phyloP scores from a whole-genome alignment of 345 rosid genomes.

The Brassica rapa region DNA sequence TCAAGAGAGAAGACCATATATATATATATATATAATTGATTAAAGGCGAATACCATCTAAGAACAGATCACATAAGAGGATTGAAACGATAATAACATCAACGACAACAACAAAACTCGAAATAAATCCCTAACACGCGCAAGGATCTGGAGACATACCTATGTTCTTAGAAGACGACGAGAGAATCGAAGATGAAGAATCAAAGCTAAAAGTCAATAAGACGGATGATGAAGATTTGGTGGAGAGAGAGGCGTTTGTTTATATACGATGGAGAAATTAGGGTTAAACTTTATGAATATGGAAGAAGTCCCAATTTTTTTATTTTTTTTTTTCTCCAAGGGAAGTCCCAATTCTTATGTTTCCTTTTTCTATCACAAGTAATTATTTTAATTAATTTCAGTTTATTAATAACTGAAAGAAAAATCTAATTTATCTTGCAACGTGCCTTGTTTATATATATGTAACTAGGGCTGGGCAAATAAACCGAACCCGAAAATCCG shows the following conservation, averaged over 20 bases:
- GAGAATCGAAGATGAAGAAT: background rate
- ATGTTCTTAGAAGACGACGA: background rate
- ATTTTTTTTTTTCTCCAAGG: background rate
- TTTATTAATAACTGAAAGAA: no score
- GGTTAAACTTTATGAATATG: background rate
- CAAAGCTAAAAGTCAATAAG: background rate
- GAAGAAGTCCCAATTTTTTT: background rate
- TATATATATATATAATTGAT: background rate
- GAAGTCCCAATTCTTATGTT: background rate
- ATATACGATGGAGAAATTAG: conserved; percentile 18
- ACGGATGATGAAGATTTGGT: background rate
- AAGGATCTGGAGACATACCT: background rate
- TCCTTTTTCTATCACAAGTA: background rate
- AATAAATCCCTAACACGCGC: background rate
- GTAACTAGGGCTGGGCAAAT: no score
- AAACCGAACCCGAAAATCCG: no score
- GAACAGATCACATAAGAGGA: background rate
- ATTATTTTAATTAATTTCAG: background rate
- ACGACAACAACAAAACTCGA: background rate
- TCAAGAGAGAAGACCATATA: background rate
- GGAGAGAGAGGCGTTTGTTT: conserved; percentile 19
- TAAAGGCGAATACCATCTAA: background rate
- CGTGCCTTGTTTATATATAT: no score
- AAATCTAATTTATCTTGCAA: no score
- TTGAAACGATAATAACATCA: background rate